These are phyloP conservation scores for Ogataea populi-albae DNA, from an alignment of 805 yeast genomes.

Conservation along the genomic window DNA sequence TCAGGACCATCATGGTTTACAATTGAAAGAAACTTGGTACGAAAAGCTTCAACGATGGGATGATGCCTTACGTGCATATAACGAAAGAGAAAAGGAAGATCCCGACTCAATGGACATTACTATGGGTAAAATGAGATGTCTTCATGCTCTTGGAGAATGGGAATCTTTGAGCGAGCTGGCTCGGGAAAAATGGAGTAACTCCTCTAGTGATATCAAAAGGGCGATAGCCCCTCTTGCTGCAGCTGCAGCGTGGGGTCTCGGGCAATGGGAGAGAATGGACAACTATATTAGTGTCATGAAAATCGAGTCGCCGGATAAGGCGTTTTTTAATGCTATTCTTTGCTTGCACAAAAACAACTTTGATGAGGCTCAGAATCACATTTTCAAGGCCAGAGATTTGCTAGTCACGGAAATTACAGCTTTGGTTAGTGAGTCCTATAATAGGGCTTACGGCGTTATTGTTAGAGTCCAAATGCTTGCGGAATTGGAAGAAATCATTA, in stretches of 20 bases:
- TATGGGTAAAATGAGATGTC: constrained; percentile 97
- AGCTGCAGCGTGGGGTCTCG: constrained; percentile 98
- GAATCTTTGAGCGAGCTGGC: constrained; percentile 85
- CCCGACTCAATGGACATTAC: constrained; percentile 81
- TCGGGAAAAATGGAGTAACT: constrained; percentile 74
- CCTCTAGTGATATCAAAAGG: constrained; percentile 70
- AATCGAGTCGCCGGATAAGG: constrained; percentile 87
- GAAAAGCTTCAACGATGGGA: constrained; percentile 98
- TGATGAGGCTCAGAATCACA: constrained; percentile 74
- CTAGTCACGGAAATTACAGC: constrained; percentile 93
- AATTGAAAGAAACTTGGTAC: constrained; percentile 95
- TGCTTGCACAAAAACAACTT: constrained; percentile 84
- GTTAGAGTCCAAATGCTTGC: constrained; percentile 97
- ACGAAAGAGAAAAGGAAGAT: constrained; percentile 64
- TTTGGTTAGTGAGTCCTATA: constrained; percentile 90
- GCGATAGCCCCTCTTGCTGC: constrained; percentile 97
- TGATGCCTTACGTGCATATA: constrained; percentile 90
- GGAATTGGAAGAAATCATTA: constrained; percentile 91
- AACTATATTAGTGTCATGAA: constrained; percentile 88
- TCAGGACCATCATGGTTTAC: constrained; percentile 83
- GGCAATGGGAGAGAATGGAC: constrained; percentile 96
- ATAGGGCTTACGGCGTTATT: constrained; percentile 94
- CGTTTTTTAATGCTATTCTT: constrained; percentile 90
- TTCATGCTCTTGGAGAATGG: constrained; percentile 99
- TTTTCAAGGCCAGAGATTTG: constrained; percentile 80